Percentiles rank a stretch among this genome's conserved stretches.
Evolutionary conservation across 2,329 filamentous ascomycete species (phyloP).

Genomic region (Phyllosticta citriasiana): DNA sequence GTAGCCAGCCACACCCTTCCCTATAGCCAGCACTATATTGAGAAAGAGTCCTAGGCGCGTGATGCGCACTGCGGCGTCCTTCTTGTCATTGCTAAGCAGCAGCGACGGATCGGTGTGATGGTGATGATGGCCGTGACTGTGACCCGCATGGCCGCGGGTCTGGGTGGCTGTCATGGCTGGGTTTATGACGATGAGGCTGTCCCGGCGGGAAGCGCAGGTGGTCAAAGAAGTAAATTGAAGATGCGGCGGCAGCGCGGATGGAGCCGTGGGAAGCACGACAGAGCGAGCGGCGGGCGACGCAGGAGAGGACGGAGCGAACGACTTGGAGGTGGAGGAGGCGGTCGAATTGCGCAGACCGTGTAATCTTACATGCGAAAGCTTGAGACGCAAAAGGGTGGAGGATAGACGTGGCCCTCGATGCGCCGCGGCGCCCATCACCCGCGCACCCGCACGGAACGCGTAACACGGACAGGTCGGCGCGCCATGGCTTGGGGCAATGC

Average conservation of each 20-base stretch:
- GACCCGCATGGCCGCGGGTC: constrained; percentile 29
- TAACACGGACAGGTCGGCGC: constrained; percentile 9
- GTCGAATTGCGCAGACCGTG: not conserved
- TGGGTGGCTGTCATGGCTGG: constrained; percentile 17
- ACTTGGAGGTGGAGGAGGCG: not conserved
- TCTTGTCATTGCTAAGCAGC: constrained; percentile 70
- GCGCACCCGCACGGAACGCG: constrained; percentile 7
- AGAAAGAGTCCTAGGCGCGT: constrained; percentile 80
- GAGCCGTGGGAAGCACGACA: not conserved
- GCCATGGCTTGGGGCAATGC: constrained; percentile 7
- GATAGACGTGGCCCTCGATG: constrained; percentile 4
- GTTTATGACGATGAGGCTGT: not conserved
- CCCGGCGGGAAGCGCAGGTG: constrained; percentile 40
- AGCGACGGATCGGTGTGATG: constrained; percentile 79
- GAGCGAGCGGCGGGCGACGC: not conserved
- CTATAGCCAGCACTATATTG: constrained; percentile 88
- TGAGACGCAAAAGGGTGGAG: constrained; percentile 1
- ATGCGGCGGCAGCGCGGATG: not conserved
- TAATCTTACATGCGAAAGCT: constrained; percentile 1
- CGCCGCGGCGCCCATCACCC: constrained; percentile 5
- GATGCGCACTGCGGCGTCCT: constrained; percentile 87
- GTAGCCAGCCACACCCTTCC: constrained; percentile 86
- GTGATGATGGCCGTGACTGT: constrained; percentile 48
- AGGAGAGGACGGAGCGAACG: not conserved
- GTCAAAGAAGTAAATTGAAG: not conserved